Base-by-base conservation (phyloP, 805 yeast genomes). In the Candida easanensis region DNA sequence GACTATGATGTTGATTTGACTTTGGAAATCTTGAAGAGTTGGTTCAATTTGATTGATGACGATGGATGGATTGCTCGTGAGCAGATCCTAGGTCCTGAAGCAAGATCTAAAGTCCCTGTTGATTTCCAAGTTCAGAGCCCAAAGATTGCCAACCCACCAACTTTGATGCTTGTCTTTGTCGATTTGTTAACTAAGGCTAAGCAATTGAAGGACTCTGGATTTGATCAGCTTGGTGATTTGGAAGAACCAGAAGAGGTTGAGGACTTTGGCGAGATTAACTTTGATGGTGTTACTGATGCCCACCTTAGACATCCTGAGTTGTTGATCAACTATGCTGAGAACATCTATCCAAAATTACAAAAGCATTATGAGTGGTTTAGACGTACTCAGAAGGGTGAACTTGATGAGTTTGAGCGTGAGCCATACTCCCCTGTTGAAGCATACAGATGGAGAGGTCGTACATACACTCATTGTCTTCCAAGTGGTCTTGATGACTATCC, bases 21-120 rank as follows among this genome's bases (percentile, higher is more conserved):
- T 0, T 69, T 89, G 48, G 93, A 88, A 51, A 82, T 93, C 15
- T 60, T 90, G 44, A 74, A 82, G 57, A 85, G 96, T 39, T 93
- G 99, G 99, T 87, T 91, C 60, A 64, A 74, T 28, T 65, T 87
- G 32, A 87, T 89, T 48, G 97, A 91, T 61, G 86, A 82, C 2
- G 82, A 84, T 49, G 99, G 99, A 0, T 93, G 98, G 97, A 85
- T 93, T 52, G 97, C 96, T 2, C 76, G 99, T 49, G 99, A 93
- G 61, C 95, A 88, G 56, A 91, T 93, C 23, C 70, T 93, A 35
- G 99, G 99, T 1, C 82, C 80, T 6, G 98, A 93, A 61, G 89
- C 91, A 30, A 77, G 98, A 59, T 75, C 84, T 35, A 80, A 84
- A 56, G 98, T 93, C 5, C 98, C 98, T 0, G 68, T 61, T 7